Percentiles rank a stretch among this genome's conserved stretches.
Evolutionary conservation across 176 grass and related monocot genomes (phyloP).

Genomic region (Alloteropsis semialata): DNA sequence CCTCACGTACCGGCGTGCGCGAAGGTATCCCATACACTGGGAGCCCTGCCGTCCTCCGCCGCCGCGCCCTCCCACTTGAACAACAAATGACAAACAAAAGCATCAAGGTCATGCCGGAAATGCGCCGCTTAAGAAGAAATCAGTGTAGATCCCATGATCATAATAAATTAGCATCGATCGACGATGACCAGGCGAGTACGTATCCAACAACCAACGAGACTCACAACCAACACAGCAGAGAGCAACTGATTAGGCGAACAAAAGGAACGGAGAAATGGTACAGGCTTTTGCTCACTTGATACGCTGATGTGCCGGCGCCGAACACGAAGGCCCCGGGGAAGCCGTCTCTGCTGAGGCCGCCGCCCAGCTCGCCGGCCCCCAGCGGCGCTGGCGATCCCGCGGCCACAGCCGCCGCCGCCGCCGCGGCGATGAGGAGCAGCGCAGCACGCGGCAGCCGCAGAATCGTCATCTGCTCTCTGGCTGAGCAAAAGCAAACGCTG

Average conservation of each 20-base stretch:
- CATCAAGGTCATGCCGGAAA: not conserved
- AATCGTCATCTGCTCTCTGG: not conserved
- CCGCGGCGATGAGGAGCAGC: not conserved
- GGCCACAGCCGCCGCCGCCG: too few relatives aligned
- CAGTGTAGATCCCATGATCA: too few relatives aligned
- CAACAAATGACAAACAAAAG: not conserved
- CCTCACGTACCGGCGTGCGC: conserved; percentile 15
- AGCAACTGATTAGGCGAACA: not conserved
- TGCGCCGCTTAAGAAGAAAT: not conserved
- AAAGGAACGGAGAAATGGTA: not conserved
- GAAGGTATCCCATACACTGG: conserved; percentile 5
- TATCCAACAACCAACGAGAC: too few relatives aligned
- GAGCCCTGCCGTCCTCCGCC: conserved; percentile 7
- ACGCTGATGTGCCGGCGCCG: conserved; percentile 1
- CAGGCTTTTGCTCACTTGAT: not conserved
- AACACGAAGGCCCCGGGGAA: not conserved
- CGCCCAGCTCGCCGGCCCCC: not conserved
- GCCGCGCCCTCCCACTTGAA: conserved; percentile 21
- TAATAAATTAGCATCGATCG: too few relatives aligned
- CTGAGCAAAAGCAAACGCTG: not conserved
- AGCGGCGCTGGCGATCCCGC: not conserved
- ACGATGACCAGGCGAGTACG: too few relatives aligned
- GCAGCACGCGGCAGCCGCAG: not conserved
- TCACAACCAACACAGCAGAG: not conserved
- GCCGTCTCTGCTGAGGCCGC: not conserved